phyloP scores from a whole-genome alignment of 2,329 filamentous ascomycete genomes.

The Ceratocystis cubensis region DNA sequence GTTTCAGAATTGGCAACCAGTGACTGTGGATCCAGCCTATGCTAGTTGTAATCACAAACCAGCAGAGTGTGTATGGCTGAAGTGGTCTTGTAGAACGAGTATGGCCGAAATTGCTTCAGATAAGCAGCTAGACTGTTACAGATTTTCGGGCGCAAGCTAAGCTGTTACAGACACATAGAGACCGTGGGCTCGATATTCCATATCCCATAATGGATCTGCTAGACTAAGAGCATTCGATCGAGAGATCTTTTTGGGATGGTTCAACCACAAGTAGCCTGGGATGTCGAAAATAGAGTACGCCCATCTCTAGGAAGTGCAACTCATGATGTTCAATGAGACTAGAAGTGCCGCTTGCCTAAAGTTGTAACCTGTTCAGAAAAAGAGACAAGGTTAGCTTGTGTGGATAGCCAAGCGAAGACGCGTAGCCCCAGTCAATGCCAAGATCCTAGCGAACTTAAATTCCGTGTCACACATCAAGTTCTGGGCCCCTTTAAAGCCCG shows the following conservation, averaged over 20 bases:
- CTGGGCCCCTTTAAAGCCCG: neutral
- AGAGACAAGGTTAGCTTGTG: neutral
- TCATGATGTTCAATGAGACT: neutral
- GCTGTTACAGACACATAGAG: neutral
- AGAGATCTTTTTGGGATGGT: no score
- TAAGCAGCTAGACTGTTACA: constrained; percentile 1
- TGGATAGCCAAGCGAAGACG: neutral
- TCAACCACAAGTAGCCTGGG: no score
- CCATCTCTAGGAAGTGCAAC: no score
- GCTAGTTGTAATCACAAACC: neutral
- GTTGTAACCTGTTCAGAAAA: neutral
- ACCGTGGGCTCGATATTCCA: no score
- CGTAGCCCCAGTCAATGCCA: neutral
- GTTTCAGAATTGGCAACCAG: neutral
- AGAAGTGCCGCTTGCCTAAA: neutral
- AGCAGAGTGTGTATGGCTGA: neutral
- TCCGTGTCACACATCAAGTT: neutral
- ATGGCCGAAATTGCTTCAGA: neutral
- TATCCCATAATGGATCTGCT: no score
- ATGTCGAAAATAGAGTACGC: no score
- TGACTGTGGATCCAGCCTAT: neutral
- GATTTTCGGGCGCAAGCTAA: neutral
- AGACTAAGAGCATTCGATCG: no score
- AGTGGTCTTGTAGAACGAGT: neutral
- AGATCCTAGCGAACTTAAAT: constrained; percentile 3